A percentile compares a stretch with the other conserved stretches of the same genome.
Conservation (phyloP, 108 stramenopile genomes). For the Mediolabrus comicus region DNA sequence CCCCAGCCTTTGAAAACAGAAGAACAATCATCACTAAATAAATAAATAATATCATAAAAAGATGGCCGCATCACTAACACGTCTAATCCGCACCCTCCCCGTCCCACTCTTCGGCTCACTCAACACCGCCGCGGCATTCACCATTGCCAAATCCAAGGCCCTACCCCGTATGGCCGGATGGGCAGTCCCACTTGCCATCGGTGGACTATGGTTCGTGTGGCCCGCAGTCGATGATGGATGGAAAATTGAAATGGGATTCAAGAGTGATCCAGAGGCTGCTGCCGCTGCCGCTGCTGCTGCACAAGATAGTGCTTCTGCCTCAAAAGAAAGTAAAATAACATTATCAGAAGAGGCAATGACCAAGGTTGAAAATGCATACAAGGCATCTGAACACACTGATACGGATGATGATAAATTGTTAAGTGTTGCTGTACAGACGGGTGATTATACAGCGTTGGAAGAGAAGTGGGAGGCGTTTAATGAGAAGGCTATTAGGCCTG, state of each 20-base stretch:
- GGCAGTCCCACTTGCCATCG: conserved; percentile 39
- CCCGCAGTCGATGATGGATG: conserved; percentile 53
- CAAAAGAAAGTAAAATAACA: neutral
- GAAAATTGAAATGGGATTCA: conserved; percentile 49
- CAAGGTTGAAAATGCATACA: conserved; percentile 41
- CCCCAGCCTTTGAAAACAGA: too few relatives aligned
- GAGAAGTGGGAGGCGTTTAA: conserved; percentile 44
- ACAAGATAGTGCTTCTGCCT: neutral
- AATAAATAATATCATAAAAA: too few relatives aligned
- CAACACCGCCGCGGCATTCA: conserved; percentile 20
- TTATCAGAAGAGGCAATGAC: neutral
- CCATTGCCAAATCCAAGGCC: conserved; percentile 23
- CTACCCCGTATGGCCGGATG: conserved; percentile 46
- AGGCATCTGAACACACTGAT: conserved; percentile 10
- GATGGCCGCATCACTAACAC: conserved; percentile 7
- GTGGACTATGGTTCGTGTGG: conserved; percentile 59
- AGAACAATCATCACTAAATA: neutral
- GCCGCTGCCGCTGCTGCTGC: neutral
- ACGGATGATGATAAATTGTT: conserved; percentile 41
- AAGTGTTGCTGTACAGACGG: conserved; percentile 26
- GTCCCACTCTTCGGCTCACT: conserved; percentile 52
- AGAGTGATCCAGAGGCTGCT: neutral
- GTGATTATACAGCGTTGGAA: conserved; percentile 46
- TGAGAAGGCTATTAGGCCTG: conserved; percentile 36
- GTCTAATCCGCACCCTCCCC: conserved; percentile 30